Conservation (phyloP, 805 yeast genomes). For the Saccharomycopsis selenospora region DNA sequence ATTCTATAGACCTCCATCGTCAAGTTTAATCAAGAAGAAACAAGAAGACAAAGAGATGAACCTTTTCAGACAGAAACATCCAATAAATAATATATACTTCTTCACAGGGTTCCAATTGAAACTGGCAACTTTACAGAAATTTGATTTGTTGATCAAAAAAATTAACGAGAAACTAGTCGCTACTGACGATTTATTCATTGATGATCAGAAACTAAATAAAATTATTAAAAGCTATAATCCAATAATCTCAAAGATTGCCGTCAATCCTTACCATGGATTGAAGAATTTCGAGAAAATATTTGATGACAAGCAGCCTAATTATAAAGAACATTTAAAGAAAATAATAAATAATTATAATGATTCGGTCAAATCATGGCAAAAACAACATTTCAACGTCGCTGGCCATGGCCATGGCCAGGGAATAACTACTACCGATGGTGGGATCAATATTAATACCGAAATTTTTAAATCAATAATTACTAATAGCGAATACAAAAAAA, state of each 20-base stretch:
- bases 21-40: not conserved
- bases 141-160: not conserved
- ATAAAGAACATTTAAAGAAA: no score
- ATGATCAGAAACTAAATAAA: not conserved
- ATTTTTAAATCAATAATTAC: no score
- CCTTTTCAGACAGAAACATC: not conserved
- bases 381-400: no score
- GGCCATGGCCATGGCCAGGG: no score
- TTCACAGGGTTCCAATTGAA: not conserved
- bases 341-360: not conserved
- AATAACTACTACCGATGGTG: no score
- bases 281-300: not conserved
- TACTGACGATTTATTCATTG: not conserved
- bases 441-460: no score
- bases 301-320: not conserved
- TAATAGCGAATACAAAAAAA: no score
- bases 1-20: not conserved
- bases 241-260: not conserved
- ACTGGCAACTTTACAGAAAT: not conserved
- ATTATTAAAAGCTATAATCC: not conserved
- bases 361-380: not conserved
- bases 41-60: no score
- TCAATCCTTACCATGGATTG: constrained; percentile 1
- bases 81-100: not conserved
- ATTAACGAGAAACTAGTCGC: not conserved